These are phyloP conservation scores for Pueraria montana DNA, from an alignment of 306 rosid genomes.

Conservation along the genomic window DNA sequence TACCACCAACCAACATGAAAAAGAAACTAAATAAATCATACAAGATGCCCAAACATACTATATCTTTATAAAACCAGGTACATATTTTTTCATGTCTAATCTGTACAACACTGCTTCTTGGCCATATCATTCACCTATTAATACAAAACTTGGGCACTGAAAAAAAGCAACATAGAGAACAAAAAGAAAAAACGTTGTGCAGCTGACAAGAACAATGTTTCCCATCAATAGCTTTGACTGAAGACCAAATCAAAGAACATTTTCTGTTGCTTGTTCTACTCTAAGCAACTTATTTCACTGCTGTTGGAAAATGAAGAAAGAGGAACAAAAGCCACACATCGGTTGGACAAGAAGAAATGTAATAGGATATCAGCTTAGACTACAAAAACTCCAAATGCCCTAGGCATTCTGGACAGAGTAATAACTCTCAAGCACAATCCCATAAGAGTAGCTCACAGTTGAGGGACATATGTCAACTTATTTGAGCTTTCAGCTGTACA, in stretches of 20 bases:
- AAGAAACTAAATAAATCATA: conserved; percentile 16
- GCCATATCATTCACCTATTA: background rate
- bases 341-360: background rate
- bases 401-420: background rate
- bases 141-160: background rate
- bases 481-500: background rate
- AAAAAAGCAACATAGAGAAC: conserved; percentile 10
- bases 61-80: background rate
- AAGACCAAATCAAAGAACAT: conserved; percentile 27
- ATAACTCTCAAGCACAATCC: background rate
- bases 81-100: background rate
- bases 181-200: background rate
- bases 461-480: background rate
- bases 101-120: conserved; percentile 21
- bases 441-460: background rate
- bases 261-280: background rate
- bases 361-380: background rate
- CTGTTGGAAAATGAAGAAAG: background rate
- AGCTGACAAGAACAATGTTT: background rate
- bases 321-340: background rate
- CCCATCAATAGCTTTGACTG: conserved; percentile 1
- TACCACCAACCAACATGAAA: conserved; percentile 12
- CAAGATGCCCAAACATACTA: conserved; percentile 8
- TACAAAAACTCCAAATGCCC: background rate
- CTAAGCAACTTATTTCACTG: conserved; percentile 16